These are phyloP conservation scores for Entomophthora muscae DNA, from an alignment of 371 early-diverging fungal species.

Conservation along the genomic window DNA sequence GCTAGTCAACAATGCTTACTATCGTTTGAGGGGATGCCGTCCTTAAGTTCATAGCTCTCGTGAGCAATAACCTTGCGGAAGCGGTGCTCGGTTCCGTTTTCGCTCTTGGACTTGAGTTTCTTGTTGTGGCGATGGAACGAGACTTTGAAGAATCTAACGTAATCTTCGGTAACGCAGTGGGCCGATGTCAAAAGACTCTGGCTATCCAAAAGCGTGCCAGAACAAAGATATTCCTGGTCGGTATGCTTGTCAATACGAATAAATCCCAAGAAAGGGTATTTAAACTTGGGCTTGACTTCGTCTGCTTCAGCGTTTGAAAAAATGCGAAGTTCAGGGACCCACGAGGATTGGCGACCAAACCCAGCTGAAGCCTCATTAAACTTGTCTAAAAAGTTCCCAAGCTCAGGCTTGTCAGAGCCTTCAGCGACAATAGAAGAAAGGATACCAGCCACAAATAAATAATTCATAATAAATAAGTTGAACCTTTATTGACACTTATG, in stretches of 20 bases:
- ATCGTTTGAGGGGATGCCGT: neutral
- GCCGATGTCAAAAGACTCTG: neutral
- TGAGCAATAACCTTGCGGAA: neutral
- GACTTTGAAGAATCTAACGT: neutral
- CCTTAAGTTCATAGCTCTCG: neutral
- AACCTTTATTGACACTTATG: too few relatives aligned
- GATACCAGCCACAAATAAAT: too few relatives aligned
- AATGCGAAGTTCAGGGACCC: neutral
- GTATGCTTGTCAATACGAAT: neutral
- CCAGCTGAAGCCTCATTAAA: neutral
- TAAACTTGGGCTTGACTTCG: neutral
- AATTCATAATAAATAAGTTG: too few relatives aligned
- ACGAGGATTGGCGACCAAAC: neutral
- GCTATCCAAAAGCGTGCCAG: neutral
- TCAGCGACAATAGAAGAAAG: too few relatives aligned
- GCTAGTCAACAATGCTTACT: neutral
- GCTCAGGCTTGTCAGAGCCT: neutral
- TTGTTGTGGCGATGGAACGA: conserved; percentile 4
- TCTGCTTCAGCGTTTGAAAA: neutral
- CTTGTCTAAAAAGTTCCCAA: neutral
- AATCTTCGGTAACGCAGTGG: neutral
- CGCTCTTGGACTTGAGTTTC: neutral
- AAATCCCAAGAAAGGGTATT: neutral
- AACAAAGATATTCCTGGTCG: neutral
- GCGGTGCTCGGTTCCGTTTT: neutral